Base-by-base conservation (phyloP, 169 alveolate species). In the Eimeria brunetti region DNA sequence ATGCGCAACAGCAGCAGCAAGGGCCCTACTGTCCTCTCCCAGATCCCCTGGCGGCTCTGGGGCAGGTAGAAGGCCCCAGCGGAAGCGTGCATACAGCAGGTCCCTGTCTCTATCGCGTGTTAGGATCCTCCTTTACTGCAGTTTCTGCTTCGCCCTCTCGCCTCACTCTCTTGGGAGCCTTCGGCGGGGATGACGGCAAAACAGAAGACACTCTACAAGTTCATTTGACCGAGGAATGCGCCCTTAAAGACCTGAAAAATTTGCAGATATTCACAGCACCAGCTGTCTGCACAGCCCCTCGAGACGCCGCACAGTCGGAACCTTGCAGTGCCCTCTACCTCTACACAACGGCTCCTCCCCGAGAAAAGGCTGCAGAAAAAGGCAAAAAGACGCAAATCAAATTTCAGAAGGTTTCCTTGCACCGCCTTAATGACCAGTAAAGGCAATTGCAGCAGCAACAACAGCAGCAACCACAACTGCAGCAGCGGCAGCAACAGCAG, bases 1-100 rank as follows among this genome's bases (percentile, higher is more conserved):
- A 62, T 6, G 41, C 3, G 41, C 41, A 62, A 6, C 38, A 27
- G 73, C 53, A 36, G 53, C 83, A 71, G 83, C 33, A 33, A 6
- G 83, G n/a, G 49, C 30, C 2, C 24, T 71, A 33, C 56, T 71
- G 83, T 71, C 83, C 83, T 18, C 53, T 71, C 16, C 83, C 83
- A 12, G 24, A 3, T 24, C 83, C 83, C 16, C 83, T 71, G 22
- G 49, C 83, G 2, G 83, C 83, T 4, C 30, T 71, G 30, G 83
- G 83, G 5, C 36, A 16, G 6, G 83, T 71, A 9, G 36, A 12
- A 51, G 83, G 51, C 53, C 14, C n/a, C 53, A 38, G 56, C 83
- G 83, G 56, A 9, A 36, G 27, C 14, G 53, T 36, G 12, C 2
- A 1, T 16, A 71, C 5, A 38, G 12, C n/a, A 1, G 83, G 83